phyloP scores from a whole-genome alignment of 2,329 filamentous ascomycete species.

The Talaromyces sp. region DNA sequence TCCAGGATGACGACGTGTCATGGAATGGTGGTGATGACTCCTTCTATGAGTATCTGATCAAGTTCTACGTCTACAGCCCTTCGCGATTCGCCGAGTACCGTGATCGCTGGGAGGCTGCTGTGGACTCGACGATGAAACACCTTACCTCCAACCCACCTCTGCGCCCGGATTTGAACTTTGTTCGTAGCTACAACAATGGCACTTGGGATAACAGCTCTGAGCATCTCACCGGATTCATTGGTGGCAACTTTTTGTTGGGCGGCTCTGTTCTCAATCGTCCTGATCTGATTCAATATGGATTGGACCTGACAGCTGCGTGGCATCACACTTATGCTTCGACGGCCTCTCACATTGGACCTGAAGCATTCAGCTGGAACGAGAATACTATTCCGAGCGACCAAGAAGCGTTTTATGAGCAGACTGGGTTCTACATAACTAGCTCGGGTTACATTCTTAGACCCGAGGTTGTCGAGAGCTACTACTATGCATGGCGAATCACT shows the following conservation, averaged over 20 bases:
- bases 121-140: constrained; percentile 67
- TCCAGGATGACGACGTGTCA: constrained; percentile 61
- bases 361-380: constrained; percentile 60
- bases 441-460: constrained; percentile 63
- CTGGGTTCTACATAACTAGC: constrained; percentile 66
- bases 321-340: constrained; percentile 67
- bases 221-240: constrained; percentile 70
- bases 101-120: constrained; percentile 69
- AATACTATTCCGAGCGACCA: constrained; percentile 43
- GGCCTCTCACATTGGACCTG: constrained; percentile 68
- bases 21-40: constrained; percentile 74
- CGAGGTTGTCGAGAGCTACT: constrained; percentile 77
- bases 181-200: constrained; percentile 29
- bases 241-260: constrained; percentile 78
- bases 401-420: constrained; percentile 54
- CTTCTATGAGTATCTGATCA: constrained; percentile 86
- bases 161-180: constrained; percentile 65
- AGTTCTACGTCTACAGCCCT: constrained; percentile 79
- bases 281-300: constrained; percentile 69
- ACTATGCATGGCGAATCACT: constrained; percentile 79
- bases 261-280: constrained; percentile 61
- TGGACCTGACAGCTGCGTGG: constrained; percentile 66
- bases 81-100: constrained; percentile 58
- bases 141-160: constrained; percentile 62
- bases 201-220: constrained; percentile 32